These are phyloP conservation scores for Suillus sp. DNA, from an alignment of 768 basidiomycete species.

Conservation along the genomic window DNA sequence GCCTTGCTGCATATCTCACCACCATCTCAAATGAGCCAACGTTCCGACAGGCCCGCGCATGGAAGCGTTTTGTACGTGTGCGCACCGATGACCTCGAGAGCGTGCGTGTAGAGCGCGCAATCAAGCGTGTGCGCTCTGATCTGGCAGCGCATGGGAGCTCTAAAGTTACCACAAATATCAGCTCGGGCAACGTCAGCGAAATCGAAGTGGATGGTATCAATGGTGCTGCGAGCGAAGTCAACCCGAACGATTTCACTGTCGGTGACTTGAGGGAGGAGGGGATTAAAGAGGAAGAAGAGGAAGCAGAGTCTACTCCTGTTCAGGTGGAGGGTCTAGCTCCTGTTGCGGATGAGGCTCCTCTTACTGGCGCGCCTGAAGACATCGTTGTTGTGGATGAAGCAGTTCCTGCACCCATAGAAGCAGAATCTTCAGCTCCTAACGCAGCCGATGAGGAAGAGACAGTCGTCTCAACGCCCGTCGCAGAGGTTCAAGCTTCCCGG, in stretches of 20 bases:
- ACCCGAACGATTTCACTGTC: constrained; percentile 19
- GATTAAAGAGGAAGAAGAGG: constrained; percentile 32
- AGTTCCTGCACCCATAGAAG: constrained; percentile 20
- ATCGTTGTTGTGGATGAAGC: constrained; percentile 11
- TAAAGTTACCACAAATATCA: constrained; percentile 31
- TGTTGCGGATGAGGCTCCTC: constrained; percentile 13
- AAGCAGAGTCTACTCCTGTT: constrained; percentile 12
- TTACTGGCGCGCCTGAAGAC: constrained; percentile 15
- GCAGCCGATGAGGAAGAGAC: constrained; percentile 32
- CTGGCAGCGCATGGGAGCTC: constrained; percentile 68
- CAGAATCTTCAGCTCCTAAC: constrained; percentile 24
- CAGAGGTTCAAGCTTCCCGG: constrained; percentile 42
- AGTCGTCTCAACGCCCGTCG: constrained; percentile 40
- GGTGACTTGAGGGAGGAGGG: constrained; percentile 24
- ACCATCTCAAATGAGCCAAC: constrained; percentile 67
- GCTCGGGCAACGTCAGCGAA: constrained; percentile 36
- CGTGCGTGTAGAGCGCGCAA: constrained; percentile 81
- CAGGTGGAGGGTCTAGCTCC: constrained; percentile 11
- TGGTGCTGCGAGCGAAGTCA: constrained; percentile 33
- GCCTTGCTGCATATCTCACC: constrained; percentile 79
- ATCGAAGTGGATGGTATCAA: constrained; percentile 30
- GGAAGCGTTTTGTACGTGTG: constrained; percentile 86
- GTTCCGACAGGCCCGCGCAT: constrained; percentile 65
- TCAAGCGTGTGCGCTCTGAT: constrained; percentile 86
- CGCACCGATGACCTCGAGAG: constrained; percentile 89